Evolutionary conservation across 352 stramenopile species (phyloP), one percentile per base, ranked within the genome.

Genomic region (Pilasporangium apinafurcum): DNA sequence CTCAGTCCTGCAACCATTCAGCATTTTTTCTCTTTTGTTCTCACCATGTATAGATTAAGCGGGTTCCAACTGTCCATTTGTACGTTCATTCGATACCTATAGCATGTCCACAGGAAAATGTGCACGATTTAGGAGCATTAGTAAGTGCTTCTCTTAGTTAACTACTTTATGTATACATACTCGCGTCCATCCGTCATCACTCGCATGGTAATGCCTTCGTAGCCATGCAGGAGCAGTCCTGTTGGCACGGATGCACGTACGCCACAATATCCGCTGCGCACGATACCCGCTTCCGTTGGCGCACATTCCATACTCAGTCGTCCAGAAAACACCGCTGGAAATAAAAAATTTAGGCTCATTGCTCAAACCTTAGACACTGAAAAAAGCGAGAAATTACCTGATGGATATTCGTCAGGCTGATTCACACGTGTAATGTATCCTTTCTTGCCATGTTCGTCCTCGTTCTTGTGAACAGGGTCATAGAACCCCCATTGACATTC

Each of bases 61-160:
- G 82, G 82, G 48, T 93, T 93, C 82, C 82, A 93, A 16, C 82
- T 76, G 38, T 90, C 76, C 63, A 88, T 84, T 58, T 93, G 82
- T 29, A 76, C 63, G 38, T 93, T 93, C 62, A 93, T 60, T 42
- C 82, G 78, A 42, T 90, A 85, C 43, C 70, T 84, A 33, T 14
- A 30, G 21, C 27, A 35, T 9, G 42, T 7, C 18, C 38, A n/a
- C 4, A 48, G 12, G 8, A 31, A 8, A 43, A 37, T 17, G n/a
- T 7, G 34, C 17, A 8, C n/a, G n/a, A n/a, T n/a, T n/a, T n/a
- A n/a, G n/a, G n/a, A n/a, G n/a, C n/a, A n/a, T n/a, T n/a, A n/a
- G n/a, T n/a, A n/a, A n/a, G n/a, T n/a, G n/a, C n/a, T n/a, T n/a
- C n/a, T n/a, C n/a, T n/a, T n/a, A 52, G 25, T 37, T 18, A 27